Evolutionary conservation across 108 stramenopile species (phyloP).

Genomic region (Fragilaria radians): DNA sequence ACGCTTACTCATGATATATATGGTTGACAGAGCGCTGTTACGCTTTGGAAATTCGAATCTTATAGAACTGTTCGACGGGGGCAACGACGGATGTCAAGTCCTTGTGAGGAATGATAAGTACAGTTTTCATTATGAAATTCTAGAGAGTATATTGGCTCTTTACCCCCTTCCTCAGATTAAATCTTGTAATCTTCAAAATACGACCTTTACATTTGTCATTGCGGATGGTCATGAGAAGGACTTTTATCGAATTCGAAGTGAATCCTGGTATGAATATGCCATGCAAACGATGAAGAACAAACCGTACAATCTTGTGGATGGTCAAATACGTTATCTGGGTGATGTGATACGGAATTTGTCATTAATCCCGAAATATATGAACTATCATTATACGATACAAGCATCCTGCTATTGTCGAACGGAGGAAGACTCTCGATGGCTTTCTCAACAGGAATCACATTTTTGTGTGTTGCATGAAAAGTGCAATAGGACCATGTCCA

Average conservation of each 20-base stretch:
- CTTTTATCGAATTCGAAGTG: not conserved
- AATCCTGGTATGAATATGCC: not conserved
- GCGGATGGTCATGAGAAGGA: not conserved
- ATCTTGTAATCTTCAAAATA: not conserved
- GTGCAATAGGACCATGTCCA: not conserved
- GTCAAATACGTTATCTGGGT: not conserved
- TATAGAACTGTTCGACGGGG: too few species aligned
- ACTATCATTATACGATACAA: not conserved
- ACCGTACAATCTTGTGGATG: not conserved
- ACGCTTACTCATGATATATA: too few species aligned
- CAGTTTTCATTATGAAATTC: not conserved
- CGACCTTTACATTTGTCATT: not conserved
- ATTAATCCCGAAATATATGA: not conserved
- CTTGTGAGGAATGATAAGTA: not conserved
- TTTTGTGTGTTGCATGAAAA: not conserved
- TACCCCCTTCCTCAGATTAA: not conserved
- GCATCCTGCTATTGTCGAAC: not conserved
- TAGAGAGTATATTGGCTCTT: not conserved
- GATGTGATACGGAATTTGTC: not conserved
- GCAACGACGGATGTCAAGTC: too few species aligned
- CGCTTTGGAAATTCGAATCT: too few species aligned
- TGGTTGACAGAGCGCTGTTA: too few species aligned
- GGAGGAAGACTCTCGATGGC: not conserved
- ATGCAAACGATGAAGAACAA: not conserved
- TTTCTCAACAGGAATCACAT: not conserved